Conservation (phyloP, 2,329 filamentous ascomycete species). For the Aspergillus terreus region DNA sequence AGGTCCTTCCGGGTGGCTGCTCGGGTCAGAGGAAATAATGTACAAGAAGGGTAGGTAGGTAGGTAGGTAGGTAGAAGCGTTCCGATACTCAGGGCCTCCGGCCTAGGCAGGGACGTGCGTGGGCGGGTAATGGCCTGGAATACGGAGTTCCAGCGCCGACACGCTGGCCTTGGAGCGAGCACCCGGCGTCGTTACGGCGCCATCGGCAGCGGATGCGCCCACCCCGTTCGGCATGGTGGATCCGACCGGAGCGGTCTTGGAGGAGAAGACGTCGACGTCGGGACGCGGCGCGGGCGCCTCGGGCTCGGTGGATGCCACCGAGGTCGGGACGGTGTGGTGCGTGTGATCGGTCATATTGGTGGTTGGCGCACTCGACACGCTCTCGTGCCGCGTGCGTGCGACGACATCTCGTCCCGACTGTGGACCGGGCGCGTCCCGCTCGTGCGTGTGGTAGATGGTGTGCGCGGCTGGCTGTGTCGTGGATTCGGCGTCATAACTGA, state of each 20-base stretch:
- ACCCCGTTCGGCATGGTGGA: slow-evolving; percentile 1
- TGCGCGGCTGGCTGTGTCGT: background rate
- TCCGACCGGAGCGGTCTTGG: background rate
- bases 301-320: slow-evolving; percentile 17
- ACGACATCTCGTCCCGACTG: slow-evolving; percentile 12
- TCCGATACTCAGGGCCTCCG: background rate
- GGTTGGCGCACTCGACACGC: slow-evolving; percentile 31
- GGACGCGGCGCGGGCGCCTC: background rate
- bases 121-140: slow-evolving; percentile 34
- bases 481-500: background rate
- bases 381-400: slow-evolving; percentile 24
- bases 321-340: slow-evolving; percentile 31
- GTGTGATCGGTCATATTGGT: slow-evolving; percentile 32
- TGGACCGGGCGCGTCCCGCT: slow-evolving; percentile 9
- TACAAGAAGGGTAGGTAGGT: background rate
- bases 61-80: background rate
- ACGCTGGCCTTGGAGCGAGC: slow-evolving; percentile 25
- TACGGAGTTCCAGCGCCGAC: slow-evolving; percentile 30
- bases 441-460: background rate
- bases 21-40: too few relatives aligned
- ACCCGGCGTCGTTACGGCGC: slow-evolving; percentile 10
- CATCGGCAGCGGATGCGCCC: background rate
- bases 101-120: slow-evolving; percentile 26
- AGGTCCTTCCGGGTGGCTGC: too few relatives aligned
- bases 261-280: background rate